Base-by-base conservation (phyloP, 805 yeast species). In the Ogataea kodamae region DNA sequence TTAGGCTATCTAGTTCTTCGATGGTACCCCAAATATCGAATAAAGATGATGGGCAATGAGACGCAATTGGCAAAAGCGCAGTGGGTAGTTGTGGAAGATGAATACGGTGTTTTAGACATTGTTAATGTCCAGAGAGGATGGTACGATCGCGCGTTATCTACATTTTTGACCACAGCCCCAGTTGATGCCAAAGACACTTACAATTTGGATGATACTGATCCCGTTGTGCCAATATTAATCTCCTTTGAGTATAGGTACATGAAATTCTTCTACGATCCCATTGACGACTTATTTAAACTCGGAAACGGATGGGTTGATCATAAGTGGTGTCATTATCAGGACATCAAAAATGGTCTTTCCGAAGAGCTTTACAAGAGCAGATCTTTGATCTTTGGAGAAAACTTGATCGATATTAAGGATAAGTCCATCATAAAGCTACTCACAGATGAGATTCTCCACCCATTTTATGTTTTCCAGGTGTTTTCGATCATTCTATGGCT, bases 21-120 rank as follows among this genome's bases (percentile, higher is more conserved):
- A 45, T 92, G 99, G 99, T 54, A 86, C 28, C 97, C 97, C 0
- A 67, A 78, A 28, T 77, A 76, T 54, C 68, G 84, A 43, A 74
- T 92, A 32, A 68, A 68, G 35, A 59, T 85, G 42, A 69, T 73
- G 66, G 96, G 95, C 5, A 59, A 61, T 12, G 65, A 68, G 18
- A 68, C 74, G 4, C 81, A 94, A 0, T 64, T 92, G 41, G 96
- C 87, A 1, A 71, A 72, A 42, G 81, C 96, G 19, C 95, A 88
- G 50, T 86, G 96, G 92, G 82, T 89, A 10, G 95, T 88, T 11
- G 70, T 92, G 15, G 99, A 92, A 61, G 94, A 87, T 47, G 97
- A 89, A 55, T 81, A 76, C 67, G 97, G 97, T 12, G 95, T 87
- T 48, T 68, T 92, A 42, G 68, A 73, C 22, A 71, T 81, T 12